Conservation (phyloP, 495 filamentous ascomycete species). For the Hypoxylon cercidicola region DNA sequence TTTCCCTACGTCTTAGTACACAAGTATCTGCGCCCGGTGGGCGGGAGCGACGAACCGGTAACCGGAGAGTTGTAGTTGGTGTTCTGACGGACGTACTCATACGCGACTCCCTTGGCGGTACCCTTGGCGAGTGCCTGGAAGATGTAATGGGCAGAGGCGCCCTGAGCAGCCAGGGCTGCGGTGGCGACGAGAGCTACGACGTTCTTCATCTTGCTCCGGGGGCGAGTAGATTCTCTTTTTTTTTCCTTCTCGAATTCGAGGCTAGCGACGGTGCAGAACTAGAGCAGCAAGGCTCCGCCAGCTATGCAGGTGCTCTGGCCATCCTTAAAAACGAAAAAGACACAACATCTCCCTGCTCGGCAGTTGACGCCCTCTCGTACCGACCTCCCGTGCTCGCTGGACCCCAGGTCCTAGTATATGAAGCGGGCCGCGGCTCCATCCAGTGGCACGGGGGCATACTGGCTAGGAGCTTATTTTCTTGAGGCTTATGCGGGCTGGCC, state of each 20-base stretch:
- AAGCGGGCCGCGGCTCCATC: constrained; percentile 40
- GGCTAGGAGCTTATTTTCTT: constrained; percentile 10
- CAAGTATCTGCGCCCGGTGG: neutral
- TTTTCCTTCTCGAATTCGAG: constrained; percentile 3
- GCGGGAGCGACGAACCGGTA: constrained; percentile 43
- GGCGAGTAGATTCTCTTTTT: neutral
- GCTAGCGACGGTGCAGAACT: constrained; percentile 3
- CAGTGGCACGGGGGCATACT: constrained; percentile 8
- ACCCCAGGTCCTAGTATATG: constrained; percentile 37
- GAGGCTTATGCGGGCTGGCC: constrained; percentile 23
- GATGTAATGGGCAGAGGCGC: constrained; percentile 58
- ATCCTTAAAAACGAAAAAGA: constrained; percentile 35
- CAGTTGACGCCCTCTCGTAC: constrained; percentile 26
- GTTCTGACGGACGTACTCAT: constrained; percentile 65
- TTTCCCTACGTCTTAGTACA: constrained; percentile 9
- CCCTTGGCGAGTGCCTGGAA: constrained; percentile 61
- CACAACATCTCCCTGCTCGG: constrained; percentile 20
- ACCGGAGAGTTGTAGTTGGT: constrained; percentile 69
- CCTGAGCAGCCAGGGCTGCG: constrained; percentile 49
- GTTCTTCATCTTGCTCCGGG: constrained; percentile 49
- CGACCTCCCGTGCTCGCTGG: neutral
- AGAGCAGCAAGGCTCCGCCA: constrained; percentile 16
- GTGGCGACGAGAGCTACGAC: constrained; percentile 43
- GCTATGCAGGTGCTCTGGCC: constrained; percentile 27
- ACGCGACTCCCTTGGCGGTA: constrained; percentile 55